Base-by-base conservation (phyloP, 2,329 filamentous ascomycete species). In the Colletotrichum scovillei region DNA sequence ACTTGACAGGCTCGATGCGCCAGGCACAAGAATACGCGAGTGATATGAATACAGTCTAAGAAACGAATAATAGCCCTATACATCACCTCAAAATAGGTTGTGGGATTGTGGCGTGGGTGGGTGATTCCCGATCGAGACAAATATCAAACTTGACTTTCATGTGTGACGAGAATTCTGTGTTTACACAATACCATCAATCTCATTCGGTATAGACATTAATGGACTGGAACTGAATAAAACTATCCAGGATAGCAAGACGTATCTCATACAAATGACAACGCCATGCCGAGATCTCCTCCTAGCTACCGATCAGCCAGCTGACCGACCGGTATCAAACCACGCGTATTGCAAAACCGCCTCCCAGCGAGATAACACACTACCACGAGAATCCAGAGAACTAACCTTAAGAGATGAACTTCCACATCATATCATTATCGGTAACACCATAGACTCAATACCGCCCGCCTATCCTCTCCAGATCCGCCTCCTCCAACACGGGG, bases 391-490 rank as follows among this genome's bases (percentile, higher is more conserved):
- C 2, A 30, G 19, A 9, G 6, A 24, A 2, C 5, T 16, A 19
- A 32, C 16, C n/a, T 7, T 26, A 12, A n/a, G 0, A 42, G 14
- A 16, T 42, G 7, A 16, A 6, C 2, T 42, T 42, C 11, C 30
- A 32, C 12, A 9, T 7, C 26, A 9, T 11, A n/a, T 22, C 14
- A 52, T 19, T 8, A 16, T 46, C n/a, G 64, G 16, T n/a, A n/a
- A 35, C 19, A 28, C 38, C 1, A 14, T 16, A 35, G 35, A 8
- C 14, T 71, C 35, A 69, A 24, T 81, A 81, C 16, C 70, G 73
- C 9, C 80, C 80, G 2, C 77, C 78, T 63, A 81, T 62, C 16
- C 76, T 77, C 69, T 80, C 78, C 9, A 80, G 67, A 28, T 80
- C 78, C 1, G 46, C 74, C 42, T 80, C 79, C 5, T 78, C 76